Conservation (phyloP, 139 green algal species). For the Medakamo hakoo region DNA sequence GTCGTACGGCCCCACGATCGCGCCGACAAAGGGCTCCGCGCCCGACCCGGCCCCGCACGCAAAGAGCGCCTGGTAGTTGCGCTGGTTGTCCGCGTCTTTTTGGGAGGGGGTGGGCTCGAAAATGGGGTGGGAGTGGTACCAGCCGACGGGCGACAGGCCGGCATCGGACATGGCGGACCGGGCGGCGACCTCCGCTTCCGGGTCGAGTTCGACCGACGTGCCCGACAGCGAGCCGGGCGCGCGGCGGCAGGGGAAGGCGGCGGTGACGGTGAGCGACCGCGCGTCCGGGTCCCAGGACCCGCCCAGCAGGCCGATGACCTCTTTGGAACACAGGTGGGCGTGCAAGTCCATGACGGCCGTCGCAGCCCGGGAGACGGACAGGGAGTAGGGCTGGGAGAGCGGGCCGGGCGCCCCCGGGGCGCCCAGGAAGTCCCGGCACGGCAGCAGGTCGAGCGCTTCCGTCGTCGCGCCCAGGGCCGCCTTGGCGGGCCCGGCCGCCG, state of each 20-base stretch:
- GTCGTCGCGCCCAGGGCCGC: slow-evolving; percentile 35
- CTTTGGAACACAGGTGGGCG: slow-evolving; percentile 32
- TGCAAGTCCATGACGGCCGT: slow-evolving; percentile 49
- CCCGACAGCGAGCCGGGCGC: slow-evolving; percentile 12
- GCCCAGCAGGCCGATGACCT: slow-evolving; percentile 52
- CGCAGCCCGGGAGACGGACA: slow-evolving; percentile 30
- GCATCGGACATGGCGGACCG: slow-evolving; percentile 28
- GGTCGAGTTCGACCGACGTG: slow-evolving; percentile 59
- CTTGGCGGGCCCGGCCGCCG: background rate
- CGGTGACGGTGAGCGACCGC: slow-evolving; percentile 16
- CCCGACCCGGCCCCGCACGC: slow-evolving; percentile 15
- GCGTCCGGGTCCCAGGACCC: slow-evolving; percentile 31
- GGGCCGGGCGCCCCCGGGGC: slow-evolving; percentile 20
- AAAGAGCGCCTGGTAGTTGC: slow-evolving; percentile 69
- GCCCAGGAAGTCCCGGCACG: slow-evolving; percentile 34
- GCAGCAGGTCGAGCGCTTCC: slow-evolving; percentile 45
- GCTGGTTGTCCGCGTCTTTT: slow-evolving; percentile 77
- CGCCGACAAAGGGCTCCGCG: slow-evolving; percentile 62
- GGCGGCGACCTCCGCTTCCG: slow-evolving; percentile 42
- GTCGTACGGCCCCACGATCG: slow-evolving; percentile 70
- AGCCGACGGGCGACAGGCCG: slow-evolving; percentile 44
- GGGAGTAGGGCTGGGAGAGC: slow-evolving; percentile 40
- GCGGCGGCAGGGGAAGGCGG: slow-evolving; percentile 38
- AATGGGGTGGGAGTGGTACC: slow-evolving; percentile 69
- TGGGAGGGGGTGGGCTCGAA: slow-evolving; percentile 49